Evolutionary conservation across 805 yeast genomes (phyloP).

Genomic region (Schwanniomyces yamadae): DNA sequence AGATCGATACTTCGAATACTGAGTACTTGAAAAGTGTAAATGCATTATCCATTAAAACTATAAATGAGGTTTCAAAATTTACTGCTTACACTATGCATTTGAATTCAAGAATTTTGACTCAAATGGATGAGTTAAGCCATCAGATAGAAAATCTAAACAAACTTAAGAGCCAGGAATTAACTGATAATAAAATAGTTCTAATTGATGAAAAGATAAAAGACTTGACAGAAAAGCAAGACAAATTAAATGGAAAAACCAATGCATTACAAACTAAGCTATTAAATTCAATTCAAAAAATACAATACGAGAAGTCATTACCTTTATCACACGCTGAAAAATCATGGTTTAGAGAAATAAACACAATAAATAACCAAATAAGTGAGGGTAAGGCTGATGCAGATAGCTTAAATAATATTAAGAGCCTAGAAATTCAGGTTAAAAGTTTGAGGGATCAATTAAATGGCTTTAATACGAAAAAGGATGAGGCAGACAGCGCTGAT

Average conservation of each 20-base stretch:
- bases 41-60: conserved; percentile 16
- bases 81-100: conserved; percentile 19
- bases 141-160: conserved; percentile 13
- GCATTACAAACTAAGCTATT: conserved; percentile 21
- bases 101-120: conserved; percentile 16
- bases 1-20: not conserved
- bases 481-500: conserved; percentile 2
- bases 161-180: not conserved
- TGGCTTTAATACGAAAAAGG: not conserved
- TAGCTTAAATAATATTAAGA: conserved; percentile 13
- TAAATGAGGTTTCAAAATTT: conserved; percentile 13
- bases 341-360: conserved; percentile 40
- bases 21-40: conserved; percentile 12
- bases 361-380: conserved; percentile 14
- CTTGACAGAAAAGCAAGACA: conserved; percentile 19
- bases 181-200: too few species aligned
- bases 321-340: conserved; percentile 32
- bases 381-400: conserved; percentile 7
- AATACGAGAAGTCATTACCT: conserved; percentile 24
- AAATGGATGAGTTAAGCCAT: conserved; percentile 22
- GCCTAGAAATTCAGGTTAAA: conserved; percentile 20
- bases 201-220: conserved; percentile 10
- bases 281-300: conserved; percentile 21
- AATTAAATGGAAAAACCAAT: conserved; percentile 18
- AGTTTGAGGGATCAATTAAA: conserved; percentile 10